Conservation (phyloP, 2,329 filamentous ascomycete species). For the Aspergillus transmontanensis region DNA sequence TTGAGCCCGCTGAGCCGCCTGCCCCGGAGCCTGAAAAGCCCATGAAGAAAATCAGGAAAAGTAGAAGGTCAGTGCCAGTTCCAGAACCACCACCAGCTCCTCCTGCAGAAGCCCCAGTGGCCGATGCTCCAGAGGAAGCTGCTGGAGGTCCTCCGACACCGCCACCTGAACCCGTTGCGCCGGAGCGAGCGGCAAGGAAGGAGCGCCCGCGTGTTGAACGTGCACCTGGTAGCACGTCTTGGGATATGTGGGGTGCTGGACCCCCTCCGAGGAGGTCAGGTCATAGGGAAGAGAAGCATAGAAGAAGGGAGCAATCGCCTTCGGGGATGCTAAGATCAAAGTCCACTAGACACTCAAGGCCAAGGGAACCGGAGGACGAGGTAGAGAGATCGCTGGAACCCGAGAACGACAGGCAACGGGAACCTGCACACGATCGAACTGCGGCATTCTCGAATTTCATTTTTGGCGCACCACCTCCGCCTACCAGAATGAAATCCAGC, state of each 20-base stretch:
- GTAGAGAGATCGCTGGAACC: conserved; percentile 70
- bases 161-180: conserved; percentile 54
- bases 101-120: conserved; percentile 48
- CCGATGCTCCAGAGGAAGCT: conserved; percentile 23
- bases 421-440: conserved; percentile 59
- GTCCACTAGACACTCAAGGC: conserved; percentile 60
- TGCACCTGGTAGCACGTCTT: conserved; percentile 65
- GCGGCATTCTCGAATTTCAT: conserved; percentile 63
- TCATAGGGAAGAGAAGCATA: conserved; percentile 52
- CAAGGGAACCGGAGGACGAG: conserved; percentile 60
- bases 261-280: conserved; percentile 49
- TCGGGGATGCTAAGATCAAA: conserved; percentile 57
- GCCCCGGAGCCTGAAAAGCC: conserved; percentile 29
- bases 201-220: conserved; percentile 77
- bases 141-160: conserved; percentile 49
- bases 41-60: conserved; percentile 41
- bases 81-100: conserved; percentile 48
- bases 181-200: conserved; percentile 65
- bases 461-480: conserved; percentile 64
- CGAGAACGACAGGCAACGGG: conserved; percentile 64
- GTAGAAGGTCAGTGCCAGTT: conserved; percentile 28
- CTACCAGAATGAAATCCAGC: conserved; percentile 65
- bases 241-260: conserved; percentile 73
- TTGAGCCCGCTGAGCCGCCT: conserved; percentile 28
- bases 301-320: conserved; percentile 42